Percentiles rank a stretch among this genome's conserved stretches.
Evolutionary conservation across 75 land plant species (phyloP).

Genomic region (Isoetes taiwanensis): DNA sequence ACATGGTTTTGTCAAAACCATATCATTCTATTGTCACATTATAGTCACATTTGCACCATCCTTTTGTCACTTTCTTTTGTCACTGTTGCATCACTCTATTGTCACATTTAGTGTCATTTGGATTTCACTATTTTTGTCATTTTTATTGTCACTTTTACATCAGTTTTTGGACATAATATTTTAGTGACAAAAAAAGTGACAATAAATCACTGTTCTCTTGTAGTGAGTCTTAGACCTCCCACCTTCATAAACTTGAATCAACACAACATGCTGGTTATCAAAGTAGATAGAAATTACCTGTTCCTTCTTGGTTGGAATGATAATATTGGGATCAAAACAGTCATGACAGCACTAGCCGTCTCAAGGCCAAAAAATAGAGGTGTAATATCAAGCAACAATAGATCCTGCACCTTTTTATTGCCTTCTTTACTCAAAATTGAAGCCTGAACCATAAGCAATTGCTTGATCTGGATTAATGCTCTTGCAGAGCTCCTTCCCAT

Average conservation of each 20-base stretch:
- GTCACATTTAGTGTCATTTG: too few species aligned
- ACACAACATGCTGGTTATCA: conserved; percentile 52
- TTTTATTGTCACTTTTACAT: too few species aligned
- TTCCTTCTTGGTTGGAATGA: conserved; percentile 61
- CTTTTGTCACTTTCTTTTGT: too few species aligned
- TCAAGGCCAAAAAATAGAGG: conserved; percentile 54
- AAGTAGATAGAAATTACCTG: conserved; percentile 51
- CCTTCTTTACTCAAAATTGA: conserved; percentile 57
- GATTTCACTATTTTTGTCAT: too few species aligned
- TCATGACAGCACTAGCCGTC: conserved; percentile 64
- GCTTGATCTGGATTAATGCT: conserved; percentile 71
- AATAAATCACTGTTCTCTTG: too few species aligned
- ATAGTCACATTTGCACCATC: too few species aligned
- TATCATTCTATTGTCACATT: too few species aligned
- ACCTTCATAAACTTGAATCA: conserved; percentile 61
- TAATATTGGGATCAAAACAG: conserved; percentile 60
- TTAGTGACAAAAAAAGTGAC: too few species aligned
- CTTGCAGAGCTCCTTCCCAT: too few species aligned
- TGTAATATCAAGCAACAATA: conserved; percentile 50
- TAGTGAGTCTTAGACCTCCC: conserved; percentile 50
- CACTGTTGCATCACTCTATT: too few species aligned
- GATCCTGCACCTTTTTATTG: conserved; percentile 51
- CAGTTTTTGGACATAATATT: too few species aligned
- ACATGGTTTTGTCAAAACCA: too few species aligned
- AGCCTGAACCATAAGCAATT: conserved; percentile 68